phyloP scores from a whole-genome alignment of 805 yeast species.

The Wickerhamiella spandovensis region DNA sequence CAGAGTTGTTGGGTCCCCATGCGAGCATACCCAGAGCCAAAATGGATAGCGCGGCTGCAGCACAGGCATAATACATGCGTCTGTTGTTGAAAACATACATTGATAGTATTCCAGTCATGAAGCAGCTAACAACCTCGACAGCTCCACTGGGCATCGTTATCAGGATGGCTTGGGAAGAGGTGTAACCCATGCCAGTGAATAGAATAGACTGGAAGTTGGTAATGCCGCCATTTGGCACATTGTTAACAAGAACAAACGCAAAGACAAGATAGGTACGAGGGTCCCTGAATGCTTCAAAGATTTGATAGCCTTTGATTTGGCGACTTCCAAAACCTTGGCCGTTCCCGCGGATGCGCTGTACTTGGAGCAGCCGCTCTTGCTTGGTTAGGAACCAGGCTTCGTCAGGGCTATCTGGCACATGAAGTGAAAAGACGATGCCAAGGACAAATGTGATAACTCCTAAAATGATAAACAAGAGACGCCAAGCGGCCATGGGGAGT shows the following conservation, averaged over 20 bases:
- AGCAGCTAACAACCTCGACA: conserved; percentile 20
- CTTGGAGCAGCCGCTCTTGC: conserved; percentile 33
- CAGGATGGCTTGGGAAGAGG: conserved; percentile 24
- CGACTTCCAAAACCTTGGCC: conserved; percentile 44
- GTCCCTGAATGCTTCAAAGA: conserved; percentile 38
- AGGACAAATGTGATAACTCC: conserved; percentile 40
- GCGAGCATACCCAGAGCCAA: conserved; percentile 33
- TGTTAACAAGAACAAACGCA: conserved; percentile 27
- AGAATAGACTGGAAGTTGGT: conserved; percentile 36
- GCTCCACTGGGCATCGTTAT: conserved; percentile 36
- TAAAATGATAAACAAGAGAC: conserved; percentile 41
- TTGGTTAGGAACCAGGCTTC: conserved; percentile 34
- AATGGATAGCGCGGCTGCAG: conserved; percentile 36
- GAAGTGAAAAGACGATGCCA: conserved; percentile 16
- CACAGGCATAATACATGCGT: conserved; percentile 29
- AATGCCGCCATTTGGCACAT: conserved; percentile 43
- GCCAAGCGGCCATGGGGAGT: conserved; percentile 32
- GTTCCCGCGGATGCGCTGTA: conserved; percentile 39
- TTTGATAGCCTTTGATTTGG: conserved; percentile 39
- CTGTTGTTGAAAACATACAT: conserved; percentile 5
- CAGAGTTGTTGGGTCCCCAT: conserved; percentile 27
- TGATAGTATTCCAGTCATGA: conserved; percentile 11
- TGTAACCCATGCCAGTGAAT: conserved; percentile 23
- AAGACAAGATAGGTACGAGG: conserved; percentile 37
- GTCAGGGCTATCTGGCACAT: conserved; percentile 40